Conservation (phyloP, 2,329 filamentous ascomycete genomes). For the Xylariaceae sp. region DNA sequence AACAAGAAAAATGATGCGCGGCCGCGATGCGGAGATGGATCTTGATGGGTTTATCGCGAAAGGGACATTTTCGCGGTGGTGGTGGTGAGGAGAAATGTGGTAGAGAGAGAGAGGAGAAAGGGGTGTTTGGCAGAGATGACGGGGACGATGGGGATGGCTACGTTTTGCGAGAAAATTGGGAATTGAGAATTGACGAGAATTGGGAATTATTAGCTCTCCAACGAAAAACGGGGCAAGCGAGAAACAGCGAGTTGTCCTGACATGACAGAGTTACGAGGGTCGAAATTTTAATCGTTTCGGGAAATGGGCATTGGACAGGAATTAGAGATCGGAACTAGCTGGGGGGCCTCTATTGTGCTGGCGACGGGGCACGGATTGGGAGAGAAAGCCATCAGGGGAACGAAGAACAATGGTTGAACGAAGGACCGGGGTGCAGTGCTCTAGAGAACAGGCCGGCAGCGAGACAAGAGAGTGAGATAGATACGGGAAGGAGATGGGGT, state of each 20-base stretch:
- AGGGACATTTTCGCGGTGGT: conserved; percentile 31
- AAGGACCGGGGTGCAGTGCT: no score
- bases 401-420: background rate
- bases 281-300: conserved; percentile 36
- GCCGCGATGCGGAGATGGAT: conserved; percentile 34
- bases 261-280: conserved; percentile 33
- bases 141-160: conserved; percentile 49
- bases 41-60: conserved; percentile 34
- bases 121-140: conserved; percentile 26
- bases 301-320: conserved; percentile 25
- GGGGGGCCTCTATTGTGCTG: conserved; percentile 24
- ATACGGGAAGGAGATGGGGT: no score
- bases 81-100: conserved; percentile 27
- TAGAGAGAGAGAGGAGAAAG: conserved; percentile 29
- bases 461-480: no score
- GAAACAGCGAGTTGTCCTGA: conserved; percentile 19
- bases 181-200: conserved; percentile 35
- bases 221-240: conserved; percentile 47
- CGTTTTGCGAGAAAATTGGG: conserved; percentile 41
- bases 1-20: conserved; percentile 29
- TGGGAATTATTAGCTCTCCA: conserved; percentile 46
- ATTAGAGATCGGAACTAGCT: conserved; percentile 38
- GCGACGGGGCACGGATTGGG: conserved; percentile 2
- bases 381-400: conserved; percentile 12
- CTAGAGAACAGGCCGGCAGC: no score